A percentile compares a stretch with the other conserved stretches of the same genome.
Conservation (phyloP, 1,284 basidiomycete genomes). For the Coniferiporia sulphurascens region DNA sequence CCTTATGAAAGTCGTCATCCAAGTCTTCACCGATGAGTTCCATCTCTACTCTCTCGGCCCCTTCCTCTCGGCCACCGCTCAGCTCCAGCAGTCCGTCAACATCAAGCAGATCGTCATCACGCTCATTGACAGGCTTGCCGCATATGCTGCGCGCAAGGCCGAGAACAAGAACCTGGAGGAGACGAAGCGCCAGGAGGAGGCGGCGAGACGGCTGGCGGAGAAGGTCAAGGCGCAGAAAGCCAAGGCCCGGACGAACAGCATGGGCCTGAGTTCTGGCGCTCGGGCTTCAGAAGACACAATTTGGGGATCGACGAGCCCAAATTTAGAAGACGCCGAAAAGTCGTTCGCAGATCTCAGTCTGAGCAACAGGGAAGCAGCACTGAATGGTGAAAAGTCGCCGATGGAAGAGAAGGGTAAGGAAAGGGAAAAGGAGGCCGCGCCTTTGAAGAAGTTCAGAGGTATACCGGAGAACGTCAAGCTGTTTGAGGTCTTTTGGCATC, state of each 20-base stretch:
- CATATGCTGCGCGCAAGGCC: no score
- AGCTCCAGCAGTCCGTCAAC: slow-evolving; percentile 92
- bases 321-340: no score
- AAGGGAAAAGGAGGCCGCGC: slow-evolving; percentile 33
- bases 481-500: slow-evolving; percentile 97
- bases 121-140: slow-evolving; percentile 90
- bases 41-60: slow-evolving; percentile 91
- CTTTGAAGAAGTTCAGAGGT: no score
- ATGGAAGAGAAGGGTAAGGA: slow-evolving; percentile 48
- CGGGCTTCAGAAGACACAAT: slow-evolving; percentile 18
- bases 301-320: slow-evolving; percentile 20
- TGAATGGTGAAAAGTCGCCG: slow-evolving; percentile 30
- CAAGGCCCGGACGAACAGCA: slow-evolving; percentile 48
- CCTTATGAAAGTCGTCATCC: slow-evolving; percentile 97
- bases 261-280: slow-evolving; percentile 21
- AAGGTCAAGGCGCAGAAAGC: no score
- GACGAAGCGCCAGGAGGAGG: no score
- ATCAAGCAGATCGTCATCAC: slow-evolving; percentile 90
- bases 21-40: slow-evolving; percentile 96
- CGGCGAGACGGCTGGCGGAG: no score
- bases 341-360: no score
- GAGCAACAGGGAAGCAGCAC: no score
- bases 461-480: slow-evolving; percentile 89
- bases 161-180: no score
- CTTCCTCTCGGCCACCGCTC: slow-evolving; percentile 90